Evolutionary conservation across 2,329 filamentous ascomycete genomes (phyloP), one percentile per base, ranked within the genome.

Genomic region (Clarireedia homoeocarpa): DNA sequence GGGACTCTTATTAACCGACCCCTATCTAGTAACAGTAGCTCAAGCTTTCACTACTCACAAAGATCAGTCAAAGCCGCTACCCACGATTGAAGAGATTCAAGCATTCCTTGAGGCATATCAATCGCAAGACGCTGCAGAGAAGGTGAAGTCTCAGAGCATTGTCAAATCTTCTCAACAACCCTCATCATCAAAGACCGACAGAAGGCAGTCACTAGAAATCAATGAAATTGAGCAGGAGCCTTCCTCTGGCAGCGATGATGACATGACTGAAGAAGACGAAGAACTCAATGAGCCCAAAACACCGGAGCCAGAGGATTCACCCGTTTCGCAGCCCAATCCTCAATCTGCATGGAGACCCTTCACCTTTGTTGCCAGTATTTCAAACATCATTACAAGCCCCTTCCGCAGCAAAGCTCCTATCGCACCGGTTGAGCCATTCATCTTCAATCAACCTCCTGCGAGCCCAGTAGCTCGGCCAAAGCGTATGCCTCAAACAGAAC

Each of bases 1-100:
- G 40, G 52, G 24, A 39, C 20, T 36, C n/a, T 17, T 51, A 55
- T 57, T 60, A 55, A 56, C 53, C 5, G 47, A 52, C 46, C 53
- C 49, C 39, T 48, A 56, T 45, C 10, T 60, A 48, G 53, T 60
- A 56, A 49, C 48, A 38, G 49, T 53, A n/a, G 24, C 34, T 20
- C 49, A 50, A n/a, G 44, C 30, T 27, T 47, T 58, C n/a, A 36
- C 20, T 53, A 30, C 42, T n/a, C 53, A 51, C 5, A 53, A 48
- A 20, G 20, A 58, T 24, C 40, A 53, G n/a, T 38, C 48, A 9
- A 40, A 23, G 34, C 23, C n/a, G 17, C 20, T 60, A 23, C 58
- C 58, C 46, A 30, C 34, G n/a, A 27, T 53, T 15, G 50, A 52
- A 27, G 46, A 55, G 26, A 23, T 59, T 20, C 39, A 47, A 42